Evolutionary conservation across 208 protist species (phyloP).

Genomic region (Strigomonas culicis): DNA sequence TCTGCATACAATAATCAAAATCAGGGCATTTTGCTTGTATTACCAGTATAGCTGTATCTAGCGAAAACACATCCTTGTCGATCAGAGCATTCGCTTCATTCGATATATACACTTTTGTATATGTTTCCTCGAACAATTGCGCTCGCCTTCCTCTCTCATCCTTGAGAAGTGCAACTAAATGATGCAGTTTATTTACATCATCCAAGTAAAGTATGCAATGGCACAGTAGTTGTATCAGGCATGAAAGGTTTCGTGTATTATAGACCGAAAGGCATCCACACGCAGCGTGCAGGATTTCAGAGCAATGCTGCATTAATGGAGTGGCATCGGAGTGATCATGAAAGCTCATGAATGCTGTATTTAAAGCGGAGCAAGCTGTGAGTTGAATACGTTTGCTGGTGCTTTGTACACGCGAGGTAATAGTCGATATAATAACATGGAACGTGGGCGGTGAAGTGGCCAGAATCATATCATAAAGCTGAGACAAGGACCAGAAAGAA

Average conservation of each 20-base stretch:
- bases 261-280: conserved; percentile 70
- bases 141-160: conserved; percentile 32
- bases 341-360: conserved; percentile 28
- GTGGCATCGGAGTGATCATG: conserved; percentile 30
- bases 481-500: conserved; percentile 76
- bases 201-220: conserved; percentile 23
- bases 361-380: conserved; percentile 61
- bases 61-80: conserved; percentile 82
- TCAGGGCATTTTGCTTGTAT: conserved; percentile 42
- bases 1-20: conserved; percentile 27
- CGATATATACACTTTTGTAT: conserved; percentile 49
- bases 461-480: conserved; percentile 48
- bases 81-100: conserved; percentile 52
- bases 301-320: conserved; percentile 22
- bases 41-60: conserved; percentile 64
- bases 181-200: conserved; percentile 17
- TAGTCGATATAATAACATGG: conserved; percentile 32
- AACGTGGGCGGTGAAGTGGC: conserved; percentile 7
- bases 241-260: conserved; percentile 58
- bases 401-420: conserved; percentile 54
- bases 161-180: conserved; percentile 39
- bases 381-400: conserved; percentile 79
- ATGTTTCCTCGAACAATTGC: conserved; percentile 63
- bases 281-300: conserved; percentile 28
- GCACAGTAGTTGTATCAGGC: conserved; percentile 55